Base-by-base conservation (phyloP, 2,329 filamentous ascomycete genomes). In the Fusarium algeriense region DNA sequence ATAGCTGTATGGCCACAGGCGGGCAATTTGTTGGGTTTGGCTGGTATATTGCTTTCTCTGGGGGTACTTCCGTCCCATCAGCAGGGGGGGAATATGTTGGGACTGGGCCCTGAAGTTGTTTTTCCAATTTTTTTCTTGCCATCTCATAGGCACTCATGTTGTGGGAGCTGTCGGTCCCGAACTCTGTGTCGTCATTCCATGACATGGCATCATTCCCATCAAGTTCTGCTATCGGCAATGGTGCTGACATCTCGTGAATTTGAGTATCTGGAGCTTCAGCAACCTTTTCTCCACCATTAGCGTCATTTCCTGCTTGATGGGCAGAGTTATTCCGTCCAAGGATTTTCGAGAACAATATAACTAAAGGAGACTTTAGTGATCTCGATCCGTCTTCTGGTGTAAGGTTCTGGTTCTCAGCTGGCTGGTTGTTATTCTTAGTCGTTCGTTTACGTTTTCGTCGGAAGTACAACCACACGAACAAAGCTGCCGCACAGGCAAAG, bases 211-310 rank as follows among this genome's bases (percentile, higher is more conserved):
- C 80, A 14, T 78, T 80, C 58, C 81, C 83, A 45, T 88, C 85
- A 44, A 89, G 79, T 73, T 89, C 87, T 8, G 81, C 83, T 0
- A 86, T 86, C 5, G 80, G 78, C 1, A 80, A 69, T 1, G 83
- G 83, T 8, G 81, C 86, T 3, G 86, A 81, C 74, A 89, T 75
- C 71, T 89, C 87, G 63, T 86, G 87, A 6, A 87, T 83, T 66
- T 87, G 83, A 41, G 86, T 84, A 53, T 83, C 81, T 4, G 81
- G 73, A 48, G 82, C 77, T 75, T 83, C 73, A 23, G 70, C 67
- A 45, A 80, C 76, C 45, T 79, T 70, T 60, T 77, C 69, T 52
- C 73, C 48, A 15, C 45, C 41, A 38, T 76, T 70, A 37, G 77
- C 38, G 11, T 32, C 75, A 28, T 77, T 74, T 17, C 62, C 50